phyloP scores from a whole-genome alignment of 495 filamentous ascomycete genomes.

The Hyaloscypha hepaticicola region DNA sequence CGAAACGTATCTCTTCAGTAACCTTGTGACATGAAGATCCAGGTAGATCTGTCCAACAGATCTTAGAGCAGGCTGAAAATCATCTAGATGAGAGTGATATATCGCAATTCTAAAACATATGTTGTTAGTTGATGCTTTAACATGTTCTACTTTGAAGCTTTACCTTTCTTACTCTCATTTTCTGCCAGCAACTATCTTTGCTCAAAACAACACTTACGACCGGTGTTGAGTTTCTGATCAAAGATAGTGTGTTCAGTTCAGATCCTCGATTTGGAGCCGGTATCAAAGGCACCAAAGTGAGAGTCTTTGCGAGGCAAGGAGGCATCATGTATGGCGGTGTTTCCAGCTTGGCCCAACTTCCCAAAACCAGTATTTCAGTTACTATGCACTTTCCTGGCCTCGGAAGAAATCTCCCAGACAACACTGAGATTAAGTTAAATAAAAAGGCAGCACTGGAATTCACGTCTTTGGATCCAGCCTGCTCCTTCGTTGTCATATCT shows the following conservation, averaged over 20 bases:
- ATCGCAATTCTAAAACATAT: no score
- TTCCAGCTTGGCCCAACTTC: conserved; percentile 61
- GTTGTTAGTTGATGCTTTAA: background rate
- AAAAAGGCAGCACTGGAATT: no score
- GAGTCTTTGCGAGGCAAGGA: conserved; percentile 53
- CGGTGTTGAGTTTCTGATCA: conserved; percentile 63
- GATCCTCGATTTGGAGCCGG: conserved; percentile 42
- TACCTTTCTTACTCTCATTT: background rate
- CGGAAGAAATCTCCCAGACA: conserved; percentile 64
- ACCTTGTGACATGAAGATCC: no score
- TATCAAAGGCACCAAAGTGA: conserved; percentile 42
- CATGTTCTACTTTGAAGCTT: background rate
- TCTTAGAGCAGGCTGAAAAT: no score
- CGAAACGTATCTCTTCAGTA: no score
- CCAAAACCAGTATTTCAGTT: conserved; percentile 58
- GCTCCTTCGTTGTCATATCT: no score
- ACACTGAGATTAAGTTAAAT: conserved; percentile 52
- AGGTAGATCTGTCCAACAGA: no score
- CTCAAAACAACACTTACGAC: conserved; percentile 46
- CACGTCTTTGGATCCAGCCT: no score
- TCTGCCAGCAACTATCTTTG: no score
- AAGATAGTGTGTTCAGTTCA: conserved; percentile 58
- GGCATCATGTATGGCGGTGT: conserved; percentile 63
- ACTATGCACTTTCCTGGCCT: conserved; percentile 58
- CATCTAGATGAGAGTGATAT: no score